phyloP scores from a whole-genome alignment of 1,284 basidiomycete genomes.

The Cutaneotrichosporon sp. region DNA sequence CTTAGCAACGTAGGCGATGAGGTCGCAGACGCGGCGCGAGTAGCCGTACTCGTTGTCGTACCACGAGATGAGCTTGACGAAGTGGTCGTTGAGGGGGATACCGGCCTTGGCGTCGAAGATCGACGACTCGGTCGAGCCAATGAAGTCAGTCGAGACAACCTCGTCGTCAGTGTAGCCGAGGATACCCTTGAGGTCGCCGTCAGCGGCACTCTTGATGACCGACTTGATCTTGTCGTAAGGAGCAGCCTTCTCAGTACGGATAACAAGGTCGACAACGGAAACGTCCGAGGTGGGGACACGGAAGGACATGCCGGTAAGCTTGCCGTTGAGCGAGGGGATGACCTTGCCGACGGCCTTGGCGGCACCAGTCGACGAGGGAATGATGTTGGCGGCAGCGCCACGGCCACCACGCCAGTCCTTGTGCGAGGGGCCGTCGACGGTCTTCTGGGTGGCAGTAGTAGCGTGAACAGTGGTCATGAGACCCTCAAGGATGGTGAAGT shows the following conservation, averaged over 20 bases:
- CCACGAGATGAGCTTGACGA: conserved; percentile 84
- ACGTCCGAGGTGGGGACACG: conserved; percentile 96
- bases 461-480: conserved; percentile 99
- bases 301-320: conserved; percentile 92
- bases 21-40: conserved; percentile 89
- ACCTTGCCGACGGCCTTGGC: conserved; percentile 99
- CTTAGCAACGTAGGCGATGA: conserved; percentile 71
- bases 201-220: conserved; percentile 75
- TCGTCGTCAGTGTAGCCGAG: conserved; percentile 91
- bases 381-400: conserved; percentile 96
- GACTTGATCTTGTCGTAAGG: conserved; percentile 89
- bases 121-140: conserved; percentile 70
- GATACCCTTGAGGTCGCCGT: conserved; percentile 70
- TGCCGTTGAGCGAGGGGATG: conserved; percentile 94
- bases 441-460: conserved; percentile 98
- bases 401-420: conserved; percentile 82
- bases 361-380: conserved; percentile 97
- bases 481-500: conserved; percentile 70
- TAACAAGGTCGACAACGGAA: conserved; percentile 97
- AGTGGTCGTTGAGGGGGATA: conserved; percentile 86
- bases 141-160: conserved; percentile 92
- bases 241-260: conserved; percentile 80
- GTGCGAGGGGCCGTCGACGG: conserved; percentile 91
- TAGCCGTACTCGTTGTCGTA: conserved; percentile 78
- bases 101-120: conserved; percentile 92